Evolutionary conservation across 208 protist species (phyloP), one percentile per base, ranked within the genome.

Genomic region (Wallacemonas sp.): DNA sequence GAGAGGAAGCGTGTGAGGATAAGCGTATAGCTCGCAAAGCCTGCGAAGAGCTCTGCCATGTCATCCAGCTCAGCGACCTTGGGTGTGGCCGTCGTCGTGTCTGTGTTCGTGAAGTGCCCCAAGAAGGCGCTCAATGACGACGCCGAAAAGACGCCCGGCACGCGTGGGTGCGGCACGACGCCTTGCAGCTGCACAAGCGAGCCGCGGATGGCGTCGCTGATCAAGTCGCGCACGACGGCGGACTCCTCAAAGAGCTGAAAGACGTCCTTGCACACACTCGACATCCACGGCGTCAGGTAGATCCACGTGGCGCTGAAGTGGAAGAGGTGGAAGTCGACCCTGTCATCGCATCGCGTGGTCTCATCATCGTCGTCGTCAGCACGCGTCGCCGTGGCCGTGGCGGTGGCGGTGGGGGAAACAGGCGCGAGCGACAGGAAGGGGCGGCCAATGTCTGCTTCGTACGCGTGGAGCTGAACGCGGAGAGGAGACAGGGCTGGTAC

Each of bases 41-140:
- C 52, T 2, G 52, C 52, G 30, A 39, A 58, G 16, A 58, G 52
- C 52, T 34, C 52, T n/a, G 52, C 26, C 52, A 58, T 58, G 52
- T 58, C 52, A 19, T 58, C 52, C 8, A 58, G 47, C 11, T 4
- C 17, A 24, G 24, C 47, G 11, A 55, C n/a, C n/a, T n/a, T n/a
- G n/a, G n/a, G n/a, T n/a, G n/a, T n/a, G n/a, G n/a, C n/a, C n/a
- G n/a, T n/a, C n/a, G 36, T 23, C 9, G 44, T 23, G 19, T 49
- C 44, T 23, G 9, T 49, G 44, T 5, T 49, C 9, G 44, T 23
- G 44, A 17, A 5, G 52, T 39, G 0, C 29, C 52, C 29, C 14
- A 56, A 56, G 24, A 27, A 34, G 12, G n/a, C 6, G 29, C n/a
- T 24, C 30, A 58, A 29, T 9, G 52, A 24, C n/a, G 29, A 14